Evolutionary conservation across 352 stramenopile species (phyloP).

Genomic region (Phytophthora niederhauseri): DNA sequence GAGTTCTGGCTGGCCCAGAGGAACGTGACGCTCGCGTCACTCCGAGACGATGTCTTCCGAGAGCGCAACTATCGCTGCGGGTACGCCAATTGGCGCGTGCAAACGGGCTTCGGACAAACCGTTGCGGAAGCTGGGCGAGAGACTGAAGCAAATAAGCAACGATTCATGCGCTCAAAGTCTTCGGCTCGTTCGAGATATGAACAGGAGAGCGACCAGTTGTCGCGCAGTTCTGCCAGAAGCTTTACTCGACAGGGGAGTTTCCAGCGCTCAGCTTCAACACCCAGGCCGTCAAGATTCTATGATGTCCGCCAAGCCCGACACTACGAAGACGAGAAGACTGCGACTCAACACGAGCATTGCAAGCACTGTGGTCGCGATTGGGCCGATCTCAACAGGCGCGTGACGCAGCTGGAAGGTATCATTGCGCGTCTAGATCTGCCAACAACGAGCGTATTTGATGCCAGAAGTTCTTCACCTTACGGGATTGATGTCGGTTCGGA

Average conservation of each 20-base stretch:
- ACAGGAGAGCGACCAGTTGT: not conserved
- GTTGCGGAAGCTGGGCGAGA: too few species aligned
- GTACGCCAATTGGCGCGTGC: slow-evolving; percentile 31
- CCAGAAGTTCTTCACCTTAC: slow-evolving; percentile 1
- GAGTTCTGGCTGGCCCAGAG: slow-evolving; percentile 33
- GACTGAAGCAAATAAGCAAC: not conserved
- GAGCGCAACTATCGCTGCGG: slow-evolving; percentile 24
- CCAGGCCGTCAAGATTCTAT: slow-evolving; percentile 10
- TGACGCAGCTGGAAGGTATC: slow-evolving; percentile 25
- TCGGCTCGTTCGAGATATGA: not conserved
- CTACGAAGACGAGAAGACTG: slow-evolving; percentile 5
- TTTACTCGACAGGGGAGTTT: not conserved
- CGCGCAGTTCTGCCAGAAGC: slow-evolving; percentile 2
- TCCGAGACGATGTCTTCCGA: slow-evolving; percentile 14
- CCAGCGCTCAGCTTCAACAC: not conserved
- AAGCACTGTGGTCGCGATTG: slow-evolving; percentile 26
- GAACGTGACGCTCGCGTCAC: slow-evolving; percentile 17
- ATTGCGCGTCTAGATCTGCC: slow-evolving; percentile 21
- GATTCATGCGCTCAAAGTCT: slow-evolving; percentile 4
- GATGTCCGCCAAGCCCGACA: not conserved
- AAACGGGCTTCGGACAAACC: slow-evolving; percentile 5
- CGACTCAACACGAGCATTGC: not conserved
- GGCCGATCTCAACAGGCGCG: slow-evolving; percentile 16
- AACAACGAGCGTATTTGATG: not conserved
- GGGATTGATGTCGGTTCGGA: not conserved